Evolutionary conservation across 768 basidiomycete genomes (phyloP), one percentile per base, ranked within the genome.

Genomic region (Lepiota subincarnata): DNA sequence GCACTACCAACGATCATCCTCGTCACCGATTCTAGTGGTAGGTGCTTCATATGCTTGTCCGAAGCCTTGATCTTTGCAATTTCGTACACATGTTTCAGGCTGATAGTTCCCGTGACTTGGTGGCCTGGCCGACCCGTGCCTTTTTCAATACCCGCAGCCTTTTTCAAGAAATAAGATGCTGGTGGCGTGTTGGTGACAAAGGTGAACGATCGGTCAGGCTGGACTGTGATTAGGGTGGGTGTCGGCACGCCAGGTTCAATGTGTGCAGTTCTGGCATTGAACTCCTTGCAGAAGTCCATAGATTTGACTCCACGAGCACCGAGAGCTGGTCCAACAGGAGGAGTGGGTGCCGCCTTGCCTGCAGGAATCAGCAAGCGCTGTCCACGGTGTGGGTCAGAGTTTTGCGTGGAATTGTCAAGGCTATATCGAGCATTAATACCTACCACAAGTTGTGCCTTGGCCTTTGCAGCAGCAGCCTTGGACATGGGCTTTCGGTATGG

Each of bases 221-320:
- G 86, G 55, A 99, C 87, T 51, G 84, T 90, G 64, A 99, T 95
- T 57, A 87, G 72, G n/a, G 94, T 97, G 8, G 97, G 96, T 36
- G 83, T 82, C 6, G 97, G 96, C 8, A 89, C 81, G 34, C 92
- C 92, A 14, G 87, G 84, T 57, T 84, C 81, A 35, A 96, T 79
- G 67, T 92, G 87, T 28, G 91, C 87, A 16, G 96, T 98, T 59
- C 87, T 86, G n/a, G 96, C 95, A 66, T 99, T 99, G 75, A 98
- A 99, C 68, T 98, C 94, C 70, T 98, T 99, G 79, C 94, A 97
- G 67, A 99, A 99, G 73, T 99, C 97, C 89, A 98, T 98, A 22
- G 94, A 93, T 73, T 97, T 98, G 61, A 99, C 95, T 62, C 97
- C 97, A 64, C 92, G 85, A 59, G 97, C 96, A 74, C 97, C 97